These are phyloP conservation scores for Fusarium proliferatum DNA, from an alignment of 2,329 filamentous ascomycete genomes.

Conservation along the genomic window DNA sequence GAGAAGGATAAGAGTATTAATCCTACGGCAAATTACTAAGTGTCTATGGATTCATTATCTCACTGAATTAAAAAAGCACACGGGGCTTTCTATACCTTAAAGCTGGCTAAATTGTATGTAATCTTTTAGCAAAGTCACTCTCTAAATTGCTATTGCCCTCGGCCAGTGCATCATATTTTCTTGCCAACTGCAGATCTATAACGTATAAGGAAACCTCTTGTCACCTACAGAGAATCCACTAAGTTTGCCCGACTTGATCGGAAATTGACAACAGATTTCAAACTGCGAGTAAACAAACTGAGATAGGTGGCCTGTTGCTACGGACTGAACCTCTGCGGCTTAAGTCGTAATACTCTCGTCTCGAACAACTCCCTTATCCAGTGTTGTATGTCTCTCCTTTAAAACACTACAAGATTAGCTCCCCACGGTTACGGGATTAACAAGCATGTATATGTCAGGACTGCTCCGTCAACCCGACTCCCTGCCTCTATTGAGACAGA, in stretches of 20 bases:
- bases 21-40: not conserved
- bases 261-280: not conserved
- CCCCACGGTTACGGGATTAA: slow-evolving; percentile 22
- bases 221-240: not conserved
- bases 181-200: not conserved
- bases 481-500: slow-evolving; percentile 25
- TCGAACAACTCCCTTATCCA: slow-evolving; percentile 6
- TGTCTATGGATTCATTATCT: not conserved
- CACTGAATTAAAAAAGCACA: not conserved
- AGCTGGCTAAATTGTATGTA: not conserved
- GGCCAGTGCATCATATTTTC: not conserved
- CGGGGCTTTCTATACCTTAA: not conserved
- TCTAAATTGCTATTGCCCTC: too few relatives aligned
- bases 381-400: slow-evolving; percentile 13
- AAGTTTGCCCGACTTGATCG: not conserved
- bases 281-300: not conserved
- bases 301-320: not conserved
- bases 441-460: slow-evolving; percentile 9
- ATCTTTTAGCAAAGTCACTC: not conserved
- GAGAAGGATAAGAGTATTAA: not conserved
- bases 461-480: slow-evolving; percentile 21
- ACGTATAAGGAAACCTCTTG: not conserved
- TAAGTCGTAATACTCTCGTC: not conserved
- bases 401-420: slow-evolving; percentile 19
- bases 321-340: not conserved